Evolutionary conservation across 768 basidiomycete genomes (phyloP).

Genomic region (Leccinum sublutescens): DNA sequence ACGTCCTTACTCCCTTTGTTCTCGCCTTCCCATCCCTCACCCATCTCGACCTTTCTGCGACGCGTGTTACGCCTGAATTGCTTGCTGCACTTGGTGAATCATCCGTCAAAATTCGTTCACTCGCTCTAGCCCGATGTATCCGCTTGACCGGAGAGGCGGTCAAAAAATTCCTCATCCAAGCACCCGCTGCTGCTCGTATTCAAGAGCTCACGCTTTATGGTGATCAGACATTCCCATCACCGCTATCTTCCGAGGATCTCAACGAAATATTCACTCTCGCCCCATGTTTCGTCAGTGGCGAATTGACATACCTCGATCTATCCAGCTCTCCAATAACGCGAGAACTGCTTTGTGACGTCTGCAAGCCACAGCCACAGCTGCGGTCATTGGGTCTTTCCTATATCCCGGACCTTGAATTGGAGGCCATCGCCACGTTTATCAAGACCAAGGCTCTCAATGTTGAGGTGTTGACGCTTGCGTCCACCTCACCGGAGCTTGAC

Average conservation of each 20-base stretch:
- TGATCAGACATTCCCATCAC: constrained; percentile 77
- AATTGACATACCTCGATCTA: constrained; percentile 85
- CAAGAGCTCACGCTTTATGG: constrained; percentile 87
- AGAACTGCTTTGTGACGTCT: constrained; percentile 46
- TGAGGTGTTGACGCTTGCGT: constrained; percentile 81
- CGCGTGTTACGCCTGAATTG: constrained; percentile 75
- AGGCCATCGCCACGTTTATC: constrained; percentile 67
- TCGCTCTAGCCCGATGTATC: constrained; percentile 85
- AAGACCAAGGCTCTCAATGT: constrained; percentile 65
- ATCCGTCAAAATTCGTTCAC: constrained; percentile 68
- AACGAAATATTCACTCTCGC: constrained; percentile 63
- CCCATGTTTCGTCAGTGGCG: constrained; percentile 74
- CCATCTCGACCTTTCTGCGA: constrained; percentile 89
- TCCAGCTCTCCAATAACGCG: constrained; percentile 77
- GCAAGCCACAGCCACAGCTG: constrained; percentile 66
- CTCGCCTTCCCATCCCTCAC: constrained; percentile 83
- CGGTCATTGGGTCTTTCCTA: constrained; percentile 90
- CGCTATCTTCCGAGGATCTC: constrained; percentile 67
- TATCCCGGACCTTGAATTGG: constrained; percentile 69
- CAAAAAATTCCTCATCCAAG: constrained; percentile 65
- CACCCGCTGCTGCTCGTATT: constrained; percentile 59
- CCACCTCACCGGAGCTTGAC: constrained; percentile 75
- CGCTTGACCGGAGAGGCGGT: constrained; percentile 80
- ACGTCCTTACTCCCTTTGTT: constrained; percentile 69
- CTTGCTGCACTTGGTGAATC: constrained; percentile 65